phyloP scores from a whole-genome alignment of 139 green algal genomes.

The Coelastrella sp. region DNA sequence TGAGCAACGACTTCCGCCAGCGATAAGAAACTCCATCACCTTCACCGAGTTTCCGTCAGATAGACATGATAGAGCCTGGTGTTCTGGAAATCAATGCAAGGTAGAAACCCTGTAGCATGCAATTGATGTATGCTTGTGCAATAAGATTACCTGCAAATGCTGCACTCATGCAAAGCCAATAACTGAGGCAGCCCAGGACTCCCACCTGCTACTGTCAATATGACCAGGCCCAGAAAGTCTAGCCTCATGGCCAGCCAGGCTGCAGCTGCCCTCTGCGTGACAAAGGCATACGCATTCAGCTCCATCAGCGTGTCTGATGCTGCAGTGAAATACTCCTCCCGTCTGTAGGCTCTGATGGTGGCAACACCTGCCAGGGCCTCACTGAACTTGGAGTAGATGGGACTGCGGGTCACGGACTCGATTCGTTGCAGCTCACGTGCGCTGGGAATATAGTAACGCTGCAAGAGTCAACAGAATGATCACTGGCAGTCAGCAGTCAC shows the following conservation, averaged over 20 bases:
- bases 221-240: conserved; percentile 79
- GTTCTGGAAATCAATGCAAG: no score
- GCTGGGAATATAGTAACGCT: conserved; percentile 84
- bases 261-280: conserved; percentile 78
- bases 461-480: neutral
- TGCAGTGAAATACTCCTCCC: conserved; percentile 67
- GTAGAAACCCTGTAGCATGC: no score
- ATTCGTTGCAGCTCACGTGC: conserved; percentile 92
- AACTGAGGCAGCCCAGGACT: no score
- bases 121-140: no score
- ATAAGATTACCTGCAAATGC: no score
- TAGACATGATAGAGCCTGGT: no score
- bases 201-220: conserved; percentile 67
- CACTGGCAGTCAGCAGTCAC: neutral
- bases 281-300: conserved; percentile 78
- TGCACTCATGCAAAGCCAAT: no score
- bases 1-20: neutral
- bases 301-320: conserved; percentile 49
- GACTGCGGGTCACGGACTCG: conserved; percentile 85
- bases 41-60: no score
- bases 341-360: conserved; percentile 84
- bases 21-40: neutral
- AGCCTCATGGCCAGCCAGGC: conserved; percentile 89
- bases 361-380: conserved; percentile 68
- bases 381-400: conserved; percentile 87